phyloP scores from a whole-genome alignment of 108 stramenopile species.

The Parietichytrium sp. region DNA sequence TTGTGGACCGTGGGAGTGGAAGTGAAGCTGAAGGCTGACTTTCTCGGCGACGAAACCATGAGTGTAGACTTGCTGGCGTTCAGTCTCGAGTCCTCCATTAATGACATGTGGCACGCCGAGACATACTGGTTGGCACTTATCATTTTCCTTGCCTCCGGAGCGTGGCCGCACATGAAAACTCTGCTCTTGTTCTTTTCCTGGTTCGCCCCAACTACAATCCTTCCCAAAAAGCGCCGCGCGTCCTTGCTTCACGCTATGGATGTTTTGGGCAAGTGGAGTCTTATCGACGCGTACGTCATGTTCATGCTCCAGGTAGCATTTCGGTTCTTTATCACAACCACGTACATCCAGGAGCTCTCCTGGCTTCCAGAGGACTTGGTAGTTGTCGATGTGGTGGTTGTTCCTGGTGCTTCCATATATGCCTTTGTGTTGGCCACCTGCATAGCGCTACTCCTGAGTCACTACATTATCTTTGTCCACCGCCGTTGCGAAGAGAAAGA shows the following conservation, averaged over 20 bases:
- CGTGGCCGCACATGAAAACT: not conserved
- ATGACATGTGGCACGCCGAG: slow-evolving; percentile 1
- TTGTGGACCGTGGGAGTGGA: not conserved
- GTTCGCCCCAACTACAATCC: not conserved
- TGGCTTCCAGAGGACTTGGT: not conserved
- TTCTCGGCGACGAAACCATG: not conserved
- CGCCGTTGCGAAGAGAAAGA: not conserved
- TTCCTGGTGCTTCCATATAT: not conserved
- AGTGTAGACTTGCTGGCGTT: not conserved
- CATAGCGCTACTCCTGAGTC: not conserved
- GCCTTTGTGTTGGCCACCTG: not conserved
- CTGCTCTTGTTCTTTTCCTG: not conserved
- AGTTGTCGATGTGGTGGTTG: not conserved
- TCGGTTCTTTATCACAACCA: not conserved
- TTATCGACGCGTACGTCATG: not conserved
- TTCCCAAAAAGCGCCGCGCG: not conserved
- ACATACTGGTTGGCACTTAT: not conserved
- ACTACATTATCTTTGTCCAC: not conserved
- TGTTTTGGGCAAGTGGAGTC: not conserved
- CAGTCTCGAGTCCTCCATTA: not conserved
- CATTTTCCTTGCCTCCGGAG: not conserved
- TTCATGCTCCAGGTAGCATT: not conserved
- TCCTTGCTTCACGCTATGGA: not conserved
- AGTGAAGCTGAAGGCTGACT: not conserved
- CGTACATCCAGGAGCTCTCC: not conserved